Conservation (phyloP, 805 yeast genomes). For the Yarrowia porcina region DNA sequence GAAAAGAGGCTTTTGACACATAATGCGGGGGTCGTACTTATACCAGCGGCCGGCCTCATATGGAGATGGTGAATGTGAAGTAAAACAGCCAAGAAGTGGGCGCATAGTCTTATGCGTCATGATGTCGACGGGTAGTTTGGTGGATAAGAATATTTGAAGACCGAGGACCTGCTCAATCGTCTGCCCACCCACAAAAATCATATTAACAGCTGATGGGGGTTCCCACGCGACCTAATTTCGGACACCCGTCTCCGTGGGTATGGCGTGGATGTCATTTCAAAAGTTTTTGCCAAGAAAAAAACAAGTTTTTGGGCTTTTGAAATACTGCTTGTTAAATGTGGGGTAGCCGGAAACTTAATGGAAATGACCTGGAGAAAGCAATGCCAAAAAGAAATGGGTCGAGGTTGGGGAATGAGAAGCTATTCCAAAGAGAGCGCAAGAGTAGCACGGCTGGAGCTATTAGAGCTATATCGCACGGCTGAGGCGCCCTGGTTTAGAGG, state of each 20-base stretch:
- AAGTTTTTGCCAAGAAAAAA: not conserved
- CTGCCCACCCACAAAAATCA: not conserved
- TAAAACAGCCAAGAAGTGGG: constrained; percentile 17
- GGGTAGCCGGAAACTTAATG: not conserved
- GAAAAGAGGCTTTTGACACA: not conserved
- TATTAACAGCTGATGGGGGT: too few species aligned
- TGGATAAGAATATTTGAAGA: not conserved
- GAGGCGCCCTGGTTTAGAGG: not conserved
- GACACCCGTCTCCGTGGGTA: not conserved
- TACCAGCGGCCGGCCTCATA: not conserved
- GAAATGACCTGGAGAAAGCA: not conserved
- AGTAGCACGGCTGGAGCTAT: not conserved
- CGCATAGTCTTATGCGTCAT: not conserved
- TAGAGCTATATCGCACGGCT: not conserved
- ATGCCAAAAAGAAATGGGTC: not conserved
- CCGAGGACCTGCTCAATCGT: not conserved
- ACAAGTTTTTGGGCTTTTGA: not conserved
- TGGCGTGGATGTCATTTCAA: not conserved
- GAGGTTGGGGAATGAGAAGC: not conserved
- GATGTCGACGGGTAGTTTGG: not conserved
- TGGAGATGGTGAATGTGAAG: not conserved
- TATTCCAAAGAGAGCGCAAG: not conserved
- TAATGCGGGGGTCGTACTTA: not conserved
- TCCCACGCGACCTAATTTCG: not conserved
- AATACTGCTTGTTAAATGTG: not conserved